Base-by-base conservation (phyloP, 768 basidiomycete species). In the Pleurotus platypus region DNA sequence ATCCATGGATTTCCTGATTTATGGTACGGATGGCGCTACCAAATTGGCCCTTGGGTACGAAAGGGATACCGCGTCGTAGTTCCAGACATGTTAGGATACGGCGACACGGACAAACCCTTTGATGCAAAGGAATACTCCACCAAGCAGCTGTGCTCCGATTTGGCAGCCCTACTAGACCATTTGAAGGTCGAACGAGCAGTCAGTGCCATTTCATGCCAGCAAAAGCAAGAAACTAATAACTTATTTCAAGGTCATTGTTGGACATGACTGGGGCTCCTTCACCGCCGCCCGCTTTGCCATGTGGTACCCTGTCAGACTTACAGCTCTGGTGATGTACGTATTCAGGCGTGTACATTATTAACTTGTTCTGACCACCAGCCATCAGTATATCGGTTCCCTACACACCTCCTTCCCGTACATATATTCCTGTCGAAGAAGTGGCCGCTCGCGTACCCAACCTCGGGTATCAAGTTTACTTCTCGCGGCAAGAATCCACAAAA, bases 1-100 rank as follows among this genome's bases (percentile, higher is more conserved):
- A 60, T 92, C 15, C 91, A 93, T 64, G 90, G 91, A 1, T 92
- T 92, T 66, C 90, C 91, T 12, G 91, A 92, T 64, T 67, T 74
- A 24, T 80, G 78, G 78, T 90, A 85, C 67, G 87, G 87, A 35
- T 91, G 88, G 88, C 76, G 87, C 55, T 69, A 86, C 66, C 89
- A 90, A 66, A 89, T 92, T 57, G 76, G 75, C 3, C 83, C 87
- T 1, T 90, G 89, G 87, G 81, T 81, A 15, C 70, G 75, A 42
- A 69, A 71, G 40, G 86, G 87, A 6, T 84, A 74, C 63, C 81
- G 88, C 12, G 84, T 89, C 15, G 69, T 90, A 7, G 87, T 77
- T 2, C 82, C 80, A 16, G 78, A 81, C 61, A 82, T 81, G 79
- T 70, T 81, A 9, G 87, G 87, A n/a, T 89, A 87, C 57, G 87